Evolutionary conservation across 495 filamentous ascomycete species (phyloP).

Genomic region (Bombardia bombarda): DNA sequence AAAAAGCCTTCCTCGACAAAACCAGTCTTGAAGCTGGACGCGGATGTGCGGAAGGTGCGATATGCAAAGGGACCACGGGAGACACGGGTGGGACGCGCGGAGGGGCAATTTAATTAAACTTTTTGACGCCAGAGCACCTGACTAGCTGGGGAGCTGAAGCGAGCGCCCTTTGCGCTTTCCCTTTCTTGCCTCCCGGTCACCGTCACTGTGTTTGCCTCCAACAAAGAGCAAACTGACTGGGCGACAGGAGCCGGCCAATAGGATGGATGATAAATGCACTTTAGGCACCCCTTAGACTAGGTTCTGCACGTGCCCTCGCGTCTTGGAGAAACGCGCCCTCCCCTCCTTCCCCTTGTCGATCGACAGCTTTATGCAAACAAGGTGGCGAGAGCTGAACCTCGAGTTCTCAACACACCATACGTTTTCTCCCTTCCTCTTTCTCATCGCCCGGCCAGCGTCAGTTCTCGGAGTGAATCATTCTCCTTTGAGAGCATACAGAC

Average conservation of each 20-base stretch:
- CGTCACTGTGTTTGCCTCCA: background rate
- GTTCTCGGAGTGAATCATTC: background rate
- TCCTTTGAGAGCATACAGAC: background rate
- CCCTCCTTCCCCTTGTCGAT: conserved; percentile 3
- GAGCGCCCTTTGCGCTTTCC: background rate
- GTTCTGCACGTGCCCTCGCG: conserved; percentile 18
- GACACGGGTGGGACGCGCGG: conserved; percentile 25
- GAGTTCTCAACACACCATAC: background rate
- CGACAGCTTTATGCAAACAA: background rate
- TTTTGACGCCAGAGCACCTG: conserved; percentile 22
- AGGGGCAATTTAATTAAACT: conserved; percentile 22
- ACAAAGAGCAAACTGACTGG: background rate
- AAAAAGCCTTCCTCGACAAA: background rate
- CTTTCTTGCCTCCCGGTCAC: background rate
- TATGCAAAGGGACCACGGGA: background rate
- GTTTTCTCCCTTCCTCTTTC: background rate
- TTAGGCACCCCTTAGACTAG: conserved; percentile 1
- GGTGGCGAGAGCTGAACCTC: background rate
- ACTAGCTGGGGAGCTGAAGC: background rate
- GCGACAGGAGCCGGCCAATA: background rate
- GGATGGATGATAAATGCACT: no score
- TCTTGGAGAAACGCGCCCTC: conserved; percentile 11
- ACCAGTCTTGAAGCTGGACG: background rate
- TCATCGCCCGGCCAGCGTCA: background rate
- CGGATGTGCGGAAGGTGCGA: background rate